Evolutionary conservation across 164 flowering plant species (phyloP), one percentile per base, ranked within the genome.

Genomic region (Umbilicus rupestris): DNA sequence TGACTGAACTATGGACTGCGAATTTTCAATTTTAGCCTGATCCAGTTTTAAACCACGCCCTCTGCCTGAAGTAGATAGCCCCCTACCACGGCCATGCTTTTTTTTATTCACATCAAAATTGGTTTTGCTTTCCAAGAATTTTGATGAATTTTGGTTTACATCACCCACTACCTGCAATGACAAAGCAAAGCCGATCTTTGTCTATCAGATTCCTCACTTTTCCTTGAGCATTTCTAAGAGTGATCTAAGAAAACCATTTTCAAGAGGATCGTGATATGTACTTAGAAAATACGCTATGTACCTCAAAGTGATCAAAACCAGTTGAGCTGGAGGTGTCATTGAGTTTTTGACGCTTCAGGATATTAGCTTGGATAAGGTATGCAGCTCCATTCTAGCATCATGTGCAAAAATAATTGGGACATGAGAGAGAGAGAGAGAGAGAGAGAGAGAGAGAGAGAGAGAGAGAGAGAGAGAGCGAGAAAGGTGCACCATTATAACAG

Each of bases 301-400:
- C 97, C 96, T 92, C 90, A 33, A 78, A 73, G 55, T 70, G 89
- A 63, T 87, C 82, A 65, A 71, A 69, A 67, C 62, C 64, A 39
- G 77, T 14, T 65, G 84, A 60, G 28, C 72, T 66, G 46, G 79
- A 80, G 60, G 80, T 82, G 41, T 83, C 92, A 64, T 81, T 76
- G 68, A 85, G 62, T 68, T 81, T 92, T 67, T 77, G 86, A 33
- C 97, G 89, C 83, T 95, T 95, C 69, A 81, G 86, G 70, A 84
- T 81, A 76, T 84, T 92, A 24, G 97, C 87, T 81, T 83, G 92
- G 75, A 95, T 92, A 62, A 95, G 90, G 77, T 79, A 95, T 20
- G 80, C 96, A 39, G 74, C 91, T 68, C 85, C 97, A 74, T 71
- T 82, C 97, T 92, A 75, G 31, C 71, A 74, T 14, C 60, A 71